phyloP scores from a whole-genome alignment of 2,329 filamentous ascomycete species.

The Dothiorella sarmentorum region DNA sequence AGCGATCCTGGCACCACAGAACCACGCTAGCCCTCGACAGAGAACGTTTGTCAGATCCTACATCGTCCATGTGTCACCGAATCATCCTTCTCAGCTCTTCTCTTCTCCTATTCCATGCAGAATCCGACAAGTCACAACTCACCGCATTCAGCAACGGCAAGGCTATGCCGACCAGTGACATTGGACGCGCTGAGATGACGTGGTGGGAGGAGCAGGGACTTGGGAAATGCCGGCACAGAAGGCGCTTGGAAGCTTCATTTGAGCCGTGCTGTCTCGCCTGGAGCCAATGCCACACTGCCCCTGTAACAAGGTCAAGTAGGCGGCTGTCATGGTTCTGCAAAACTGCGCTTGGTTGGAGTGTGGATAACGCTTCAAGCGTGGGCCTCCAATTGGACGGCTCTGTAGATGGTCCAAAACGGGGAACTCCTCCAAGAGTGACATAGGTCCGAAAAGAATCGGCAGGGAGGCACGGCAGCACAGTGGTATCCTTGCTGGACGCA shows the following conservation, averaged over 20 bases:
- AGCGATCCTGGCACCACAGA: background rate
- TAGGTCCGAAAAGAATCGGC: background rate
- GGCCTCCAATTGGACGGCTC: background rate
- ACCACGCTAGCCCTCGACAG: background rate
- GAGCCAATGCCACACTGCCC: background rate
- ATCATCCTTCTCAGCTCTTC: background rate
- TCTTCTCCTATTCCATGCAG: constrained; percentile 1
- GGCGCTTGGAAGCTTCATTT: background rate
- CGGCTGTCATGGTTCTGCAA: background rate
- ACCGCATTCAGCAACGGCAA: background rate
- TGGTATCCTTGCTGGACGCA: background rate
- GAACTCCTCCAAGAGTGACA: background rate
- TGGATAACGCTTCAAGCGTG: background rate
- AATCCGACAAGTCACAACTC: background rate
- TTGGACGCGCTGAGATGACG: background rate
- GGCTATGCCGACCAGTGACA: background rate
- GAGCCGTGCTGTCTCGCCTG: background rate
- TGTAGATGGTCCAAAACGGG: background rate
- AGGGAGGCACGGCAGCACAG: background rate
- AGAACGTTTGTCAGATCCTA: background rate
- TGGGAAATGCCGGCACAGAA: background rate
- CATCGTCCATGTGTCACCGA: background rate
- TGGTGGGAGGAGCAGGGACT: background rate
- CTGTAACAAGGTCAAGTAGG: too few species aligned
- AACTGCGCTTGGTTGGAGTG: background rate